Evolutionary conservation across 2,329 filamentous ascomycete genomes (phyloP).

Genomic region (Rhytidhysteron rufulum): DNA sequence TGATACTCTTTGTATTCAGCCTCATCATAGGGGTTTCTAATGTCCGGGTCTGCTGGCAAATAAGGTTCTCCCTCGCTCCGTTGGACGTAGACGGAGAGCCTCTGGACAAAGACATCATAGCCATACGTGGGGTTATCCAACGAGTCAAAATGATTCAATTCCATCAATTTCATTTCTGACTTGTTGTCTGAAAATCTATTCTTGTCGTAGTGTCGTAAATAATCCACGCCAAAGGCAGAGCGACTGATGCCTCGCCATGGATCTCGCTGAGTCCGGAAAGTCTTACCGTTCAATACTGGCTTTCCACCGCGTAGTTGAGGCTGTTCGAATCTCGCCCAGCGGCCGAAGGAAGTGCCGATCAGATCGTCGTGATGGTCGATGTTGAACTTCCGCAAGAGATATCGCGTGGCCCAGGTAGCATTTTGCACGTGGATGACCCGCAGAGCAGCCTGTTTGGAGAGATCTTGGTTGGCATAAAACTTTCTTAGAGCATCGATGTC

Average conservation of each 20-base stretch:
- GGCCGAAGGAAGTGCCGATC: constrained; percentile 47
- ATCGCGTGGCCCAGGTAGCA: constrained; percentile 48
- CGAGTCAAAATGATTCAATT: constrained; percentile 48
- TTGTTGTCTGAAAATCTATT: constrained; percentile 15
- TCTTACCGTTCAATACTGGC: constrained; percentile 49
- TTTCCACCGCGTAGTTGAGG: constrained; percentile 48
- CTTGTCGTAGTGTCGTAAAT: constrained; percentile 44
- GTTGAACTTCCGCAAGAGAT: constrained; percentile 50
- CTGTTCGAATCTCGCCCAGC: constrained; percentile 47
- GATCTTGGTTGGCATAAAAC: constrained; percentile 39
- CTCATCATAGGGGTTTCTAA: constrained; percentile 44
- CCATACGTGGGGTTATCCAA: constrained; percentile 42
- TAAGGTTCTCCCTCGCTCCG: constrained; percentile 40
- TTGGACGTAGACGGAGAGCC: constrained; percentile 50
- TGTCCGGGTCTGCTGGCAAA: constrained; percentile 37
- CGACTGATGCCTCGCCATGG: constrained; percentile 50
- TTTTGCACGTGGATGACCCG: constrained; percentile 52
- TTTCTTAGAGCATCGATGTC: constrained; percentile 41
- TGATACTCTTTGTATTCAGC: constrained; percentile 32
- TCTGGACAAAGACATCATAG: constrained; percentile 49
- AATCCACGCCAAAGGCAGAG: constrained; percentile 50
- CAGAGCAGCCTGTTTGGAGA: constrained; percentile 32
- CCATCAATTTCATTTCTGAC: constrained; percentile 44
- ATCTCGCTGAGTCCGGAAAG: constrained; percentile 48
- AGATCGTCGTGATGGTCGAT: constrained; percentile 47